Evolutionary conservation across 2,329 filamentous ascomycete species (phyloP).

Genomic region (Gnomoniopsis sp.): DNA sequence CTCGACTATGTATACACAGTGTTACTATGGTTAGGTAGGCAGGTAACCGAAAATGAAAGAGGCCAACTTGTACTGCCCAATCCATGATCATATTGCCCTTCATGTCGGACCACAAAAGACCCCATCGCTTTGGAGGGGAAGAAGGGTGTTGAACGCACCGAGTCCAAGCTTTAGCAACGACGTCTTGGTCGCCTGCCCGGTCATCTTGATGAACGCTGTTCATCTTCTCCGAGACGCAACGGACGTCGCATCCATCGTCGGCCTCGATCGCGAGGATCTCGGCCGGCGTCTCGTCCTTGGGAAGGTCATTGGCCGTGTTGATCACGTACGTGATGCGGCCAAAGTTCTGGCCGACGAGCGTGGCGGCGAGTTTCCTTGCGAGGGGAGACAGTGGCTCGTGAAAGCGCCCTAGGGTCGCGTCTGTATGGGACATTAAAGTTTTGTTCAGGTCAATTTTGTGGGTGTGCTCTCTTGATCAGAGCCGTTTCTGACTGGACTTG

Average conservation of each 20-base stretch:
- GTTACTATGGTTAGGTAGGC: too few species aligned
- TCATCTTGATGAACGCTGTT: not conserved
- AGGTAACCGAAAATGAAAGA: too few species aligned
- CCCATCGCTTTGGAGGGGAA: too few species aligned
- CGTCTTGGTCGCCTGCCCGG: not conserved
- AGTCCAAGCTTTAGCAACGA: slow-evolving; percentile 1
- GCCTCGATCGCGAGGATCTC: not conserved
- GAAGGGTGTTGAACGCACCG: too few species aligned
- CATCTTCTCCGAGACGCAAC: not conserved
- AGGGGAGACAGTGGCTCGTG: not conserved
- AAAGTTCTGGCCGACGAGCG: not conserved
- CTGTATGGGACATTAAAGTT: not conserved
- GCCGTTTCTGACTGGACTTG: not conserved
- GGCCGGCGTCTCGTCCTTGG: not conserved
- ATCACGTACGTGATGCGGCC: not conserved
- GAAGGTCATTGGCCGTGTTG: not conserved
- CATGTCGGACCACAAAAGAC: too few species aligned
- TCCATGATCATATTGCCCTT: too few species aligned
- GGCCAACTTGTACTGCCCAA: too few species aligned
- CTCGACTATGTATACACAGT: too few species aligned
- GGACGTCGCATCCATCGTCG: not conserved
- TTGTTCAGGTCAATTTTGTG: not conserved
- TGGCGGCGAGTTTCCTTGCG: not conserved
- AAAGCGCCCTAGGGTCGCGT: not conserved
- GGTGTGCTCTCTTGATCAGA: too few species aligned